Conservation (phyloP, 352 stramenopile species). For the Lagenidium sp. region DNA sequence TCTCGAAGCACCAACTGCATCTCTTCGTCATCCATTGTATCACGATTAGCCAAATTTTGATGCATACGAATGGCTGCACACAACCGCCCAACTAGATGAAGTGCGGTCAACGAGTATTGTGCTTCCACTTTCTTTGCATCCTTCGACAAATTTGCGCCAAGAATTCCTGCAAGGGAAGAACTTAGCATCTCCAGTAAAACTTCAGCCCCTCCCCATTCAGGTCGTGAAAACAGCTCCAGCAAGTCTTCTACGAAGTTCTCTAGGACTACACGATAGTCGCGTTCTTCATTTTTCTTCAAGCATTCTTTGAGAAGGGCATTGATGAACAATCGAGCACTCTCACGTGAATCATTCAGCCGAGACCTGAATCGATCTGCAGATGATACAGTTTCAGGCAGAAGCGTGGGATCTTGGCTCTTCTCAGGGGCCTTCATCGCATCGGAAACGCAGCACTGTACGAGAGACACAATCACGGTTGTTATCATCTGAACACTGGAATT, state of each 20-base stretch:
- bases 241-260: constrained; percentile 84
- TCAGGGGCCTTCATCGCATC: too few species aligned
- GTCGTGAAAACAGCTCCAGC: constrained; percentile 67
- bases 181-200: constrained; percentile 63
- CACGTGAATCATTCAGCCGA: constrained; percentile 18
- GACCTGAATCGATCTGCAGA: too few species aligned
- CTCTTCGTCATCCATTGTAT: constrained; percentile 38
- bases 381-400: constrained; percentile 13
- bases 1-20: constrained; percentile 28
- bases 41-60: constrained; percentile 23
- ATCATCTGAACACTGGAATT: constrained; percentile 52
- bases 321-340: constrained; percentile 36
- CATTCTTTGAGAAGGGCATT: constrained; percentile 50
- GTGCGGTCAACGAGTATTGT: constrained; percentile 49
- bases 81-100: constrained; percentile 72
- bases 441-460: constrained; percentile 22
- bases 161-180: constrained; percentile 51
- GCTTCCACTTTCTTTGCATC: constrained; percentile 60
- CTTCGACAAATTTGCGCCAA: constrained; percentile 42
- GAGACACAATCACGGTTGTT: constrained; percentile 46
- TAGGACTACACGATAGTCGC: constrained; percentile 60
- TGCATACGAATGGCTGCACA: constrained; percentile 62
- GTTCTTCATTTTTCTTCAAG: constrained; percentile 77
- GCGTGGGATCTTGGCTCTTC: constrained; percentile 11
- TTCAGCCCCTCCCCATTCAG: constrained; percentile 71